Percentiles rank a stretch among this genome's conserved stretches.
Conservation (phyloP, 2,329 filamentous ascomycete genomes). For the Peltaster fructicola region DNA sequence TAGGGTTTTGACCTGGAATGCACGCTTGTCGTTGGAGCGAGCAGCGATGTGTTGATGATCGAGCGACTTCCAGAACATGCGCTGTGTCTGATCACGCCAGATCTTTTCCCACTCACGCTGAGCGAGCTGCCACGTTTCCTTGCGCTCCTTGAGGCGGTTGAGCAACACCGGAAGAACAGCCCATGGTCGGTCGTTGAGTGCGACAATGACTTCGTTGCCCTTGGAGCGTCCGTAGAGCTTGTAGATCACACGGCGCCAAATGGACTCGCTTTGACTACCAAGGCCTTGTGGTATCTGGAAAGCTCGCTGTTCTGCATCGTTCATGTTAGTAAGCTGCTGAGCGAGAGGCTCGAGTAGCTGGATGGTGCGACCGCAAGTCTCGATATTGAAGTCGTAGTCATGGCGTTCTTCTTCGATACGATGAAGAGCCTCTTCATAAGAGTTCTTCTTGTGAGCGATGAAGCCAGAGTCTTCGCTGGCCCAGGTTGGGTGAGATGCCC, state of each 20-base stretch:
- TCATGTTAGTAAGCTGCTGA: slow-evolving; percentile 72
- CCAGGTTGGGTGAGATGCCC: slow-evolving; percentile 98
- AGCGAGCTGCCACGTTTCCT: slow-evolving; percentile 93
- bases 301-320: slow-evolving; percentile 40
- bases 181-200: slow-evolving; percentile 71
- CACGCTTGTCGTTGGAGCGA: slow-evolving; percentile 73
- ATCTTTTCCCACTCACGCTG: slow-evolving; percentile 98
- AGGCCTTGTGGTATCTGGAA: slow-evolving; percentile 72
- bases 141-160: slow-evolving; percentile 80
- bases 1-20: slow-evolving; percentile 80
- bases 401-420: slow-evolving; percentile 95
- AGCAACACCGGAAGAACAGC: slow-evolving; percentile 78
- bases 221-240: slow-evolving; percentile 84
- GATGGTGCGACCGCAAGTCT: slow-evolving; percentile 85
- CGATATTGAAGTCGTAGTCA: slow-evolving; percentile 97
- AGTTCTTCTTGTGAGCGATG: slow-evolving; percentile 92
- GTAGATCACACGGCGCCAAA: slow-evolving; percentile 93
- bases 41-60: slow-evolving; percentile 91
- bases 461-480: slow-evolving; percentile 96
- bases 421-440: slow-evolving; percentile 84
- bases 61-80: slow-evolving; percentile 87
- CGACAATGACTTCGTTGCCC: slow-evolving; percentile 68
- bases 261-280: slow-evolving; percentile 84
- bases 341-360: slow-evolving; percentile 90
- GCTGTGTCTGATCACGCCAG: slow-evolving; percentile 88